Evolutionary conservation across 257 asterid species (phyloP).

Genomic region (Verbena officinalis): DNA sequence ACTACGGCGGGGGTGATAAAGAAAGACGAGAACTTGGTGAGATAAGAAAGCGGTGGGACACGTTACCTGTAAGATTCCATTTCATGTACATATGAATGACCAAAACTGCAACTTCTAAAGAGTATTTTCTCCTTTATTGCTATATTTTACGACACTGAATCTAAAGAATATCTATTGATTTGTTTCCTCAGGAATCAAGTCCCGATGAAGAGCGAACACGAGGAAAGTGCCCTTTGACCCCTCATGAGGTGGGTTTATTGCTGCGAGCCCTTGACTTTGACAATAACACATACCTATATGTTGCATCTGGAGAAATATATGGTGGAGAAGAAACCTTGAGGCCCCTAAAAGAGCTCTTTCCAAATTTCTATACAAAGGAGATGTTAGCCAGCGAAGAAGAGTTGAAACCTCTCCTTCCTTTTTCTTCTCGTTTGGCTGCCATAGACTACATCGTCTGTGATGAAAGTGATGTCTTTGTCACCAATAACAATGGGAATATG

Average conservation of each 20-base stretch:
- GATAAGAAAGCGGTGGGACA: constrained; percentile 77
- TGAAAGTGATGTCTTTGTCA: constrained; percentile 95
- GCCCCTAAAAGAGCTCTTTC: constrained; percentile 94
- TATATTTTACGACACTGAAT: constrained; percentile 12
- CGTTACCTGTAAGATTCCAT: constrained; percentile 57
- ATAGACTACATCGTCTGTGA: constrained; percentile 90
- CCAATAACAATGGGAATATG: constrained; percentile 98
- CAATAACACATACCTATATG: constrained; percentile 78
- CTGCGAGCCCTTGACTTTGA: constrained; percentile 92
- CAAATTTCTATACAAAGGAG: constrained; percentile 93
- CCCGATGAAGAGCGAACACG: constrained; percentile 95
- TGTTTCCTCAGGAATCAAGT: constrained; percentile 65
- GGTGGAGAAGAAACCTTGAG: constrained; percentile 97
- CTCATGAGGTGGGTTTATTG: constrained; percentile 95
- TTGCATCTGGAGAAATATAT: constrained; percentile 98
- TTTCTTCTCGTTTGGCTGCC: constrained; percentile 96
- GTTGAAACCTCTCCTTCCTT: constrained; percentile 71
- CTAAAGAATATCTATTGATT: constrained; percentile 13
- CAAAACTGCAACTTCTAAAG: constrained; percentile 12
- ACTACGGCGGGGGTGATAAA: constrained; percentile 77
- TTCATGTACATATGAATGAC: constrained; percentile 18
- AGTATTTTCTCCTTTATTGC: constrained; percentile 2
- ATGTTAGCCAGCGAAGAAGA: constrained; percentile 85
- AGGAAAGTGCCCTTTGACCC: constrained; percentile 98
- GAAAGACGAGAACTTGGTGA: constrained; percentile 61